Evolutionary conservation across 257 asterid genomes (phyloP).

Genomic region (Penstemon eatonii): DNA sequence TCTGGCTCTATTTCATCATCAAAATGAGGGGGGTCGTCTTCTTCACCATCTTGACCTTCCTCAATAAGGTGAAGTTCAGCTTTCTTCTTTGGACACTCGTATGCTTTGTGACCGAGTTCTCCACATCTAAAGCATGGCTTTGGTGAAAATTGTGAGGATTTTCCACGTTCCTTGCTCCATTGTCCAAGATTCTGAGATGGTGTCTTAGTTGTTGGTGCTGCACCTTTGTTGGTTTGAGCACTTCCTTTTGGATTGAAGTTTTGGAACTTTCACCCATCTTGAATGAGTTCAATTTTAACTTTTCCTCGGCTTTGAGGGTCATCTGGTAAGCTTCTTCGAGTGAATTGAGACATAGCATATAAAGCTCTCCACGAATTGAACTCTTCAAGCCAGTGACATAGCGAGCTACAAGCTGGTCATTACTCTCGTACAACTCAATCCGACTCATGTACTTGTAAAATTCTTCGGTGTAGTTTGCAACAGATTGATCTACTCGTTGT

Average conservation of each 20-base stretch:
- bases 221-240: no score
- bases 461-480: not conserved
- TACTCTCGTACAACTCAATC: no score
- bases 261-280: no score
- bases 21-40: not conserved
- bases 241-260: no score
- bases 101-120: not conserved
- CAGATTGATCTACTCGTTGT: not conserved
- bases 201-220: not conserved
- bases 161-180: slow-evolving; percentile 4
- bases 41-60: not conserved
- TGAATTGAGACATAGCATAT: no score
- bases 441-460: no score
- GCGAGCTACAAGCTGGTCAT: no score
- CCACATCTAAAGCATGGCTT: slow-evolving; percentile 1
- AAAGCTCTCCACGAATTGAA: no score
- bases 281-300: no score
- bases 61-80: not conserved
- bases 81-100: slow-evolving; percentile 5
- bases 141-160: not conserved
- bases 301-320: no score
- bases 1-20: not conserved
- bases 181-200: not conserved
- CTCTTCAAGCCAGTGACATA: no score
- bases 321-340: no score